Conservation (phyloP, 164 flowering plant species). For the Magnolia kwangsiensis region DNA sequence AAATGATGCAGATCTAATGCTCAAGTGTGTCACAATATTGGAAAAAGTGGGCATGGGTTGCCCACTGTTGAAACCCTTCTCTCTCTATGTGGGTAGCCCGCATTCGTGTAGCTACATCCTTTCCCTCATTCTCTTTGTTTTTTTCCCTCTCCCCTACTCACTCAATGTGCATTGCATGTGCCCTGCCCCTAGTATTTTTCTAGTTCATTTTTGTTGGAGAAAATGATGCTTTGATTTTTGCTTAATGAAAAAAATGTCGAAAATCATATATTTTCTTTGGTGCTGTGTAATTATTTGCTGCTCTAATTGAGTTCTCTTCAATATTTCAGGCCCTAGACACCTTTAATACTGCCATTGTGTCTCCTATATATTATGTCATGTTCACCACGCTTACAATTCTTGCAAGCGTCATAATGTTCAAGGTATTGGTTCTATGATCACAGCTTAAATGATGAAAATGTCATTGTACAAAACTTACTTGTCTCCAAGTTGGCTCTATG, state of each 20-base stretch:
- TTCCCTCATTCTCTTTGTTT: too few species aligned
- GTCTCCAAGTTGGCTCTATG: background rate
- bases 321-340: slow-evolving; percentile 82
- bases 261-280: background rate
- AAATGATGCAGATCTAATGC: too few species aligned
- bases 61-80: too few species aligned
- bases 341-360: slow-evolving; percentile 78
- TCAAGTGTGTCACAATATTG: too few species aligned
- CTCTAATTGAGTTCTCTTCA: slow-evolving; percentile 4
- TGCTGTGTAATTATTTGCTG: background rate
- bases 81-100: too few species aligned
- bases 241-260: background rate
- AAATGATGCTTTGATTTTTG: background rate
- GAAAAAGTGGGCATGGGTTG: too few species aligned
- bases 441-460: background rate
- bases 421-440: slow-evolving; percentile 39
- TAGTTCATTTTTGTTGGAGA: too few species aligned
- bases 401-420: slow-evolving; percentile 91
- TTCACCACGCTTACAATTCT: slow-evolving; percentile 85
- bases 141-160: too few species aligned
- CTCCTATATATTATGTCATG: slow-evolving; percentile 89
- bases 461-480: background rate
- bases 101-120: too few species aligned
- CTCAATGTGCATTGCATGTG: too few species aligned
- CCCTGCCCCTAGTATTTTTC: too few species aligned